Base-by-base conservation (phyloP, 306 rosid species). In the Alnus glutinosa region DNA sequence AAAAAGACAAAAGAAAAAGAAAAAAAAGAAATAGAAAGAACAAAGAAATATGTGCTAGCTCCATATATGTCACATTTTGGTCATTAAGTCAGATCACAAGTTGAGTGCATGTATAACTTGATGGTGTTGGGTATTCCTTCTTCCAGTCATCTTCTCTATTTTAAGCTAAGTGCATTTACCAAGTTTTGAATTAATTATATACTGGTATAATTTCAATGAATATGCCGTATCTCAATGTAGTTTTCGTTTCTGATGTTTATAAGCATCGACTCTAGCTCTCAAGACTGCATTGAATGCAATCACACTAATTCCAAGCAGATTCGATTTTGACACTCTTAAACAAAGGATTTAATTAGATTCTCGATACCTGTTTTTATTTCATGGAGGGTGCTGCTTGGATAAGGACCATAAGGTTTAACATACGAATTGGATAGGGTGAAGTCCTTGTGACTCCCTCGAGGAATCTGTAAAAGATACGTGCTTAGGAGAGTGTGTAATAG, bases 391-490 rank as follows among this genome's bases (percentile, higher is more conserved):
- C 80, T n/a, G 7, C 59, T 46, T 54, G 80, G 78, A 66, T 79
- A 52, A 39, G 44, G 44, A 39, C 44, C 44, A 39, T 39, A 39
- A 51, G 61, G 46, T 51, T 55, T 75, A 54, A 49, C 3, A 28
- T 36, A 74, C 49, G 30, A 75, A 28, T 70, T 74, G 7, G 67
- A 36, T 64, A 59, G 30, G 76, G 57, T 55, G 66, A 74, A 71
- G 58, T 70, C 71, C 49, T 61, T 37, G 64, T 34, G 66, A 9
- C 16, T 70, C 71, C 42, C 48, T 50, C 80, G 80, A 3, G 86
- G 86, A 44, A 52, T 83, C 81, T 83, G 86, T 14, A 79, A 63
- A 57, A 83, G 11, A 71, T 79, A 83, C 78, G 83, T 83, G 75
- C 81, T 62, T 19, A 79, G 36, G n/a, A 83, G 75, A 13, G 83